Conservation (phyloP, 164 flowering plant genomes). For the Magnolia officinalis region DNA sequence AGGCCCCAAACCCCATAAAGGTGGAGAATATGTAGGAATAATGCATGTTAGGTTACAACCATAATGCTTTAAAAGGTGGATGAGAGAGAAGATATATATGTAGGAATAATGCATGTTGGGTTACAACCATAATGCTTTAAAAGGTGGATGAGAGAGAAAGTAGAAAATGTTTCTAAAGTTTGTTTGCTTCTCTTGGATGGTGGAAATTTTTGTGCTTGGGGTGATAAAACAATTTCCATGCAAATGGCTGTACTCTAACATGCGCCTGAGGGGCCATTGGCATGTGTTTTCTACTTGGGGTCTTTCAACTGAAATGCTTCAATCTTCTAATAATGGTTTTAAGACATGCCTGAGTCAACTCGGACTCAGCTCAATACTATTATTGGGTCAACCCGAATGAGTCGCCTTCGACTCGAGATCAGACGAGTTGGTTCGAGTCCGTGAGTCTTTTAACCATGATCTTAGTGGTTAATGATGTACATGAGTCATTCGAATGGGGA, state of each 20-base stretch:
- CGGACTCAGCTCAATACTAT: neutral
- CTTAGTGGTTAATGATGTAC: no score
- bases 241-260: neutral
- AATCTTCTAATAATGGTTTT: no score
- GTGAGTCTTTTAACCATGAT: no score
- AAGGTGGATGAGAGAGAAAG: slow-evolving; percentile 13
- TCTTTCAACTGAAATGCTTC: neutral
- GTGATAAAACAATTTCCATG: slow-evolving; percentile 9
- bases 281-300: neutral
- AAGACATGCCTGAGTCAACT: neutral
- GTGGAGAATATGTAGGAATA: slow-evolving; percentile 5
- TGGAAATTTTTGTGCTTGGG: slow-evolving; percentile 32
- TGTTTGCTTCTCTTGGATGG: slow-evolving; percentile 31
- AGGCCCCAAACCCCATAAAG: slow-evolving; percentile 5
- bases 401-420: no score
- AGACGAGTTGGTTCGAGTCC: no score
- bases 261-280: neutral
- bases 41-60: slow-evolving; percentile 32
- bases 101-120: slow-evolving; percentile 29
- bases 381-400: neutral
- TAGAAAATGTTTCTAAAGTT: slow-evolving; percentile 16
- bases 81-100: neutral
- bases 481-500: no score
- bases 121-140: slow-evolving; percentile 29
- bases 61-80: slow-evolving; percentile 28